Base-by-base conservation (phyloP, 1,139 yeast species). In the Petasospora fabianii region DNA sequence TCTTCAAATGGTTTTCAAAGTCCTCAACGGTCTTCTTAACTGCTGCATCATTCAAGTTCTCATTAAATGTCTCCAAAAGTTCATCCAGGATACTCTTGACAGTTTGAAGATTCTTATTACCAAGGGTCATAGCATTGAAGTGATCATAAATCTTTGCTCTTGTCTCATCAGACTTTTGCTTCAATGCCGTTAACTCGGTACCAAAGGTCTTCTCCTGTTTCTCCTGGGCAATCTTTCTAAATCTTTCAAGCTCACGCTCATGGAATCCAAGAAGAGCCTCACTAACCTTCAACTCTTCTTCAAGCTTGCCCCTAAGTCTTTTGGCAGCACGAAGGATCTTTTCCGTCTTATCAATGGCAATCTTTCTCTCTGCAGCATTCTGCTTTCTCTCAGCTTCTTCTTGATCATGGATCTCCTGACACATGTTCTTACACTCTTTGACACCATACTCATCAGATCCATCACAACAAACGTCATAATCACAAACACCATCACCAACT, bases 401-500 rank as follows among this genome's bases (percentile, higher is more conserved):
- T 20, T 61, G 58, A 1, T 54, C 55, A 22, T 64, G 62, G 43
- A 77, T 66, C 44, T 77, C 76, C 0, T 49, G 53, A 59, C 97
- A 90, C 43, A 65, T 68, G 50, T 77, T 71, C 11, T 75, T 75
- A 56, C 94, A 84, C 30, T 51, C 38, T 61, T 71, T 48, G 17
- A 58, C 49, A 2, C 68, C 72, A 11, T 53, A 53, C 61, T 94
- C 99, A 60, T 94, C 98, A 1, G 92, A 76, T 2, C 99, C 97
- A 61, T 94, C 98, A 61, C 99, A 94, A 61, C 99, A 92, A 14
- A 70, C 44, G 18, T 81, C 84, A 56, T 84, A 85, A 59, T 94
- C 99, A 65, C 99, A 94, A 3, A 83, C 80, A 0, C 97, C 97
- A 62, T 94, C 98, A 53, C 83, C 79, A 27, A 90, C 81, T 49